phyloP scores from a whole-genome alignment of 768 basidiomycete species.

The Leccinum subgranulosum region DNA sequence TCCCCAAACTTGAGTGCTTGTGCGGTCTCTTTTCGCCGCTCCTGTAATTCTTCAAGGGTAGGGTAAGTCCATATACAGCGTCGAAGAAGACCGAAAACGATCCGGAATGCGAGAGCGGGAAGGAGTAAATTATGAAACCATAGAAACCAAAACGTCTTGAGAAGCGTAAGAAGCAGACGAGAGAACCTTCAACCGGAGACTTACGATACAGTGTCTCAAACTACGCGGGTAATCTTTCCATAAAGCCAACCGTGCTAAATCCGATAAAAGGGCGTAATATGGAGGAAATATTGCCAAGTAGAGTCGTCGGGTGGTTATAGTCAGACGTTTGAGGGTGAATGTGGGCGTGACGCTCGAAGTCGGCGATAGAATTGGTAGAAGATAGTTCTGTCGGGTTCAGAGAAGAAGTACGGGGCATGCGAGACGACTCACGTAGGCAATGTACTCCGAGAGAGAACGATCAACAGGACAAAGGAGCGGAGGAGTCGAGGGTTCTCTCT shows the following conservation, averaged over 20 bases:
- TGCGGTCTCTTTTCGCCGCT: slow-evolving; percentile 46
- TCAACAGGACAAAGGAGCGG: slow-evolving; percentile 8
- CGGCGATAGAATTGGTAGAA: slow-evolving; percentile 49
- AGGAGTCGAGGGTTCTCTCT: neutral
- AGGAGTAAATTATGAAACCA: slow-evolving; percentile 61
- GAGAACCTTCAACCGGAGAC: slow-evolving; percentile 22
- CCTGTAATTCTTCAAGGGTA: slow-evolving; percentile 48
- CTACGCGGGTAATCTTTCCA: slow-evolving; percentile 55
- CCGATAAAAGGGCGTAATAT: slow-evolving; percentile 44
- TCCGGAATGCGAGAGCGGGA: slow-evolving; percentile 46
- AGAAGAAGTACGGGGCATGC: slow-evolving; percentile 2
- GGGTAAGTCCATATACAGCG: slow-evolving; percentile 54
- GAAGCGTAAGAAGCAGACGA: slow-evolving; percentile 1
- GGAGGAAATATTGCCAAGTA: slow-evolving; percentile 51
- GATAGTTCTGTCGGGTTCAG: slow-evolving; percentile 31
- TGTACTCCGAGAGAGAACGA: slow-evolving; percentile 25
- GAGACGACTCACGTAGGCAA: slow-evolving; percentile 23
- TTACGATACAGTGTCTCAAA: slow-evolving; percentile 47
- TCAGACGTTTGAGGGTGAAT: slow-evolving; percentile 55
- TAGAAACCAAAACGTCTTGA: slow-evolving; percentile 58
- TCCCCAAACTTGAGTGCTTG: slow-evolving; percentile 53
- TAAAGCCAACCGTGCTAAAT: slow-evolving; percentile 43
- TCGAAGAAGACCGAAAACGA: slow-evolving; percentile 47
- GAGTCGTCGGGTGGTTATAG: slow-evolving; percentile 49
- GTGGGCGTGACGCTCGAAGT: slow-evolving; percentile 36